Base-by-base conservation (phyloP, 2,329 filamentous ascomycete species). In the Calcarisporium arbuscula region DNA sequence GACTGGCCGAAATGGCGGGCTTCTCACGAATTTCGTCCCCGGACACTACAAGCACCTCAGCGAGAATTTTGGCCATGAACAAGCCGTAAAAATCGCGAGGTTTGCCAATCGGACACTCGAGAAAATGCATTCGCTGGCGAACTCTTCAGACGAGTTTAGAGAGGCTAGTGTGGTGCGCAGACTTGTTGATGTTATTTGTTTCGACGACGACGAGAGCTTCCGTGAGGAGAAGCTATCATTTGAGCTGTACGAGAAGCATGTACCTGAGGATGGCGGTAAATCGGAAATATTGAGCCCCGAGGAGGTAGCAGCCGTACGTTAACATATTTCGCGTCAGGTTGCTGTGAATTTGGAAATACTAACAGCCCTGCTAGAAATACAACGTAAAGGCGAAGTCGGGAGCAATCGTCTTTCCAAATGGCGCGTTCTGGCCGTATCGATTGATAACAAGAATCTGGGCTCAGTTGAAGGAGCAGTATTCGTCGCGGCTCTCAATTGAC, bases 1-100 rank as follows among this genome's bases (percentile, higher is more conserved):
- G 4, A 75, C 72, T 8, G 71, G 66, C 2, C 60, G 72, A 31
- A 74, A 74, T 40, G 70, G 69, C 15, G 70, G 68, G 0, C 69
- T 70, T 47, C 63, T 72, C 40, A 70, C 73, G 47, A 50, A 56
- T 18, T 52, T 54, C 4, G 62, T 67, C 4, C 62, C 70, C 38
- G 58, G 63, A 34, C 50, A 61, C 28, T 70, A 67, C 32, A 46
- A 50, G 3, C 39, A 38, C 4, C 48, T 66, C 5, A 54, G 54
- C 20, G 32, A 31, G 5, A 45, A 32, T 7, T 32, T 64, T 4
- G 59, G 61, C 0, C 45, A 45, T 0, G 56, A 61, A 17, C 45
- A 53, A 12, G 70, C 71, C 5, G 53, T 54, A 4, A 49, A 51
- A 10, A 42, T 73, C 4, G 54, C 62, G 4, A 44, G 54, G n/a